Percentiles rank a stretch among this genome's conserved stretches.
These are phyloP conservation scores for Phytophthora constricta DNA, from an alignment of 352 stramenopile species.

Conservation along the genomic window DNA sequence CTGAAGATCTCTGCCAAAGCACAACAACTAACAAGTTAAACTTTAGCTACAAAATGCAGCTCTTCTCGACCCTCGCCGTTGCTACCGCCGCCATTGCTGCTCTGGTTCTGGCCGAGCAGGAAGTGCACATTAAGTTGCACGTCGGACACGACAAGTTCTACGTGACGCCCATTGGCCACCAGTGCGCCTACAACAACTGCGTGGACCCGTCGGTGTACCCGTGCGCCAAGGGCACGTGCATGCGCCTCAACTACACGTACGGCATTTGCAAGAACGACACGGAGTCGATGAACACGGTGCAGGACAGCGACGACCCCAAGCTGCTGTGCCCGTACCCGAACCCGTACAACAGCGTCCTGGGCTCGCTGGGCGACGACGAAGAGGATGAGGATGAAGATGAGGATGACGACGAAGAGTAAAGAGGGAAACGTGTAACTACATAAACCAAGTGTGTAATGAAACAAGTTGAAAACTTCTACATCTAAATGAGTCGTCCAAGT, in stretches of 20 bases:
- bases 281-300: constrained; percentile 13
- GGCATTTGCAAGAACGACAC: constrained; percentile 48
- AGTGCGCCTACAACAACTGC: constrained; percentile 66
- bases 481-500: too few species aligned
- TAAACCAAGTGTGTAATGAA: neutral
- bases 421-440: neutral
- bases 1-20: constrained; percentile 4
- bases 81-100: constrained; percentile 19
- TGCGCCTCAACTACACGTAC: constrained; percentile 64
- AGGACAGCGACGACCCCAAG: constrained; percentile 40
- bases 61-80: constrained; percentile 25
- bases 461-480: neutral
- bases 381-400: constrained; percentile 19
- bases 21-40: too few species aligned
- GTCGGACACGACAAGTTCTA: constrained; percentile 57
- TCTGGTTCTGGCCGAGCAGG: constrained; percentile 35
- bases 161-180: constrained; percentile 58
- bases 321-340: constrained; percentile 48
- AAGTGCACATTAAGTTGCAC: constrained; percentile 46
- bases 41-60: constrained; percentile 33
- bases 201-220: constrained; percentile 65
- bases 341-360: constrained; percentile 46
- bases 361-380: constrained; percentile 18
- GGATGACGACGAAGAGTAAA: constrained; percentile 19
- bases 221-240: constrained; percentile 54